Conservation (phyloP, 768 basidiomycete genomes). For the Rhizopogon sp. region DNA sequence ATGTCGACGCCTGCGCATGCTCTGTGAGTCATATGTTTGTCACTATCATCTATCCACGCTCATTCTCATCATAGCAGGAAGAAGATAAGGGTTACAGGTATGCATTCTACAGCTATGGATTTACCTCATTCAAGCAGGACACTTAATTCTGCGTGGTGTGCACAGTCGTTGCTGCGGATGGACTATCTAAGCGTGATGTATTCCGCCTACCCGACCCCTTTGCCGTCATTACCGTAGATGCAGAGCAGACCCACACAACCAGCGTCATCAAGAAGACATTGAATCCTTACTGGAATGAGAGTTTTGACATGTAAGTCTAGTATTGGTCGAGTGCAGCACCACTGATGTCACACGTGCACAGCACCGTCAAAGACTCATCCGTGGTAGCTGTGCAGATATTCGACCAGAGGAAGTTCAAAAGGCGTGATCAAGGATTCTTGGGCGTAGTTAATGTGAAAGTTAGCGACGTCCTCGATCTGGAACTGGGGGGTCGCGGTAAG, state of each 20-base stretch:
- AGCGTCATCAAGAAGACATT: constrained; percentile 95
- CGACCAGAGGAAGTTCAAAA: constrained; percentile 98
- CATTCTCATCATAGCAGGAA: constrained; percentile 38
- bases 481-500: constrained; percentile 89
- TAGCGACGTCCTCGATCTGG: constrained; percentile 85
- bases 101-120: constrained; percentile 10
- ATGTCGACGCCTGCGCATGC: constrained; percentile 23
- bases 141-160: constrained; percentile 3
- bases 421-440: constrained; percentile 95
- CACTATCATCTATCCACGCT: constrained; percentile 1
- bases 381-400: constrained; percentile 98
- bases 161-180: constrained; percentile 92
- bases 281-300: constrained; percentile 97
- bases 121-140: not conserved
- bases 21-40: constrained; percentile 18
- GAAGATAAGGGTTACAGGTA: constrained; percentile 79
- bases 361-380: constrained; percentile 97
- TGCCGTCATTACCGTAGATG: constrained; percentile 97
- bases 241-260: constrained; percentile 95
- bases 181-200: constrained; percentile 89
- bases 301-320: constrained; percentile 84
- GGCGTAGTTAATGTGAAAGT: constrained; percentile 96
- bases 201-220: constrained; percentile 97
- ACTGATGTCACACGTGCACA: constrained; percentile 25
- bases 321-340: not conserved